These are phyloP conservation scores for Uronychia setigera DNA, from an alignment of 73 alveolate genomes.

Conservation along the genomic window DNA sequence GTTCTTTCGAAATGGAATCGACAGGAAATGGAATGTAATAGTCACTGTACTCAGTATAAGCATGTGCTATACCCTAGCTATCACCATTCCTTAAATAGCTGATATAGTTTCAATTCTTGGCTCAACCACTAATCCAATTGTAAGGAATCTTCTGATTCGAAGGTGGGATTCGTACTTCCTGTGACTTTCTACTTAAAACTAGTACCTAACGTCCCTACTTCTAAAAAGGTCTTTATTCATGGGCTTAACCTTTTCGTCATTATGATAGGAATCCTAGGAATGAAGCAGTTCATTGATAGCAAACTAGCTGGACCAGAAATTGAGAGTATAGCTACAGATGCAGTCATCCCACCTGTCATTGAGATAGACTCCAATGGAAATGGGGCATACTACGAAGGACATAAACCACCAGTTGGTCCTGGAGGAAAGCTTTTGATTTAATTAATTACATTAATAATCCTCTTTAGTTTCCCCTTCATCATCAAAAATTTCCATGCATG, in stretches of 20 bases:
- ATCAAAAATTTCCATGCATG: no score
- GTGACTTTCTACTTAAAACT: constrained; percentile 55
- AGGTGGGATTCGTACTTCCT: constrained; percentile 63
- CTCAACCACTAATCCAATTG: constrained; percentile 56
- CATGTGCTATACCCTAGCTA: constrained; percentile 28
- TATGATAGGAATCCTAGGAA: constrained; percentile 1
- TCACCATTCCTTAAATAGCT: constrained; percentile 43
- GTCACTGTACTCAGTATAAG: constrained; percentile 31
- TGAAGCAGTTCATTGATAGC: background rate
- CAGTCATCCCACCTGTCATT: background rate
- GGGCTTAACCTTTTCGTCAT: background rate
- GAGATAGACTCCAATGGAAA: background rate
- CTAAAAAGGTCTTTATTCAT: constrained; percentile 3
- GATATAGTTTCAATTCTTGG: constrained; percentile 67
- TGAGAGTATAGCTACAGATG: no score
- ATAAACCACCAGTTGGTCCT: background rate
- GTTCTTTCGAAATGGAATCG: background rate
- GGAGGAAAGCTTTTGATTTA: background rate
- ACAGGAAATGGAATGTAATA: constrained; percentile 25
- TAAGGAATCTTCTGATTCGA: constrained; percentile 1
- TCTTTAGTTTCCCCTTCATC: background rate
- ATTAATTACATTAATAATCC: background rate
- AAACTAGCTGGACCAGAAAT: constrained; percentile 1
- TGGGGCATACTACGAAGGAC: background rate
- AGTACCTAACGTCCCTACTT: constrained; percentile 8